phyloP scores from a whole-genome alignment of 2,329 filamentous ascomycete species.

The Nemania sp. region DNA sequence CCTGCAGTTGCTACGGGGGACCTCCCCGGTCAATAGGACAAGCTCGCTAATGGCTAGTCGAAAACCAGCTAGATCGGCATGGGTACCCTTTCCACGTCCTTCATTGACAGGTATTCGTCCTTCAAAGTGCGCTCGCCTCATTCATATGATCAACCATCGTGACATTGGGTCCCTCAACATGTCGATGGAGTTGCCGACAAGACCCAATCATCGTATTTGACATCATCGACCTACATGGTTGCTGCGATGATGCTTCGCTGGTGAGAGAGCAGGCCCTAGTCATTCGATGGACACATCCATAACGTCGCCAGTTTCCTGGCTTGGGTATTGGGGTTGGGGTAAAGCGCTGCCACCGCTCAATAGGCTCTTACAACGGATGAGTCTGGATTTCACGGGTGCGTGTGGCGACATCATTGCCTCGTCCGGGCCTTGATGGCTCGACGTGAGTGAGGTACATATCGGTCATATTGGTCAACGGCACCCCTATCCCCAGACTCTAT shows the following conservation, averaged over 20 bases:
- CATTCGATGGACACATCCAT: constrained; percentile 12
- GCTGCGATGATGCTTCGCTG: constrained; percentile 22
- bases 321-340: constrained; percentile 7
- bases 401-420: constrained; percentile 8
- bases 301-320: neutral
- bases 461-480: neutral
- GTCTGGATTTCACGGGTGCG: constrained; percentile 16
- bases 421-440: neutral
- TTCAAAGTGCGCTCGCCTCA: constrained; percentile 22
- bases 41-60: constrained; percentile 23
- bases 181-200: constrained; percentile 14
- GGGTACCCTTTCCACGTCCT: constrained; percentile 17
- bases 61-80: constrained; percentile 21
- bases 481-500: too few relatives aligned
- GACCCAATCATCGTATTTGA: constrained; percentile 22
- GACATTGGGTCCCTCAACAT: constrained; percentile 18
- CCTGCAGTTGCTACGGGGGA: constrained; percentile 27
- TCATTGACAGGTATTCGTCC: constrained; percentile 19
- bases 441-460: constrained; percentile 2
- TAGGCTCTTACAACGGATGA: constrained; percentile 2
- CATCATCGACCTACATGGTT: constrained; percentile 11
- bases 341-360: constrained; percentile 3
- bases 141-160: constrained; percentile 11
- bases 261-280: constrained; percentile 26
- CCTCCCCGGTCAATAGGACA: constrained; percentile 30